phyloP scores from a whole-genome alignment of 2,329 filamentous ascomycete genomes.

The Ascosphaera pollenicola region DNA sequence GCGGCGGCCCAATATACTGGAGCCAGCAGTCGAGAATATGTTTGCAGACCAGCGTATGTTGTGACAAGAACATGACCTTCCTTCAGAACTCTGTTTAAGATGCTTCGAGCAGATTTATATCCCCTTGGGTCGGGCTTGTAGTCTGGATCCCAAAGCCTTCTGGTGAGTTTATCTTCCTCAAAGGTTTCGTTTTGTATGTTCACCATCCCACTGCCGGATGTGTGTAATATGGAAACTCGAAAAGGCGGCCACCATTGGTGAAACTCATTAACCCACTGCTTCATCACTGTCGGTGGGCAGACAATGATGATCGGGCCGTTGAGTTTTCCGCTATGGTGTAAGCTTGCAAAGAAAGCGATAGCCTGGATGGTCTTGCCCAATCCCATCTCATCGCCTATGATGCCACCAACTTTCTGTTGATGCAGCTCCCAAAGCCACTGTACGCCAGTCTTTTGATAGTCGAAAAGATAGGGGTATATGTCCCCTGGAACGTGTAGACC shows the following conservation, averaged over 20 bases:
- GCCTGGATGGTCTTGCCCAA: constrained; percentile 81
- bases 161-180: constrained; percentile 41
- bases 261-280: constrained; percentile 97
- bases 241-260: constrained; percentile 99
- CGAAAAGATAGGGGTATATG: constrained; percentile 77
- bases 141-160: constrained; percentile 28
- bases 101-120: constrained; percentile 46
- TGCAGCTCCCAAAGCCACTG: constrained; percentile 93
- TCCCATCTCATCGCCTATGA: constrained; percentile 96
- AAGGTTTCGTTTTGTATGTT: constrained; percentile 42
- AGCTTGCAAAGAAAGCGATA: constrained; percentile 64
- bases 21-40: constrained; percentile 63
- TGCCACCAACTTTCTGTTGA: constrained; percentile 73
- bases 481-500: constrained; percentile 71
- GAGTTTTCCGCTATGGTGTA: constrained; percentile 79
- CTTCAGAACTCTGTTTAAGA: constrained; percentile 60
- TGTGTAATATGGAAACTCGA: constrained; percentile 82
- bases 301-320: constrained; percentile 75
- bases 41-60: constrained; percentile 89
- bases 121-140: constrained; percentile 9
- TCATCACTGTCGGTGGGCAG: constrained; percentile 80
- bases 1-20: constrained; percentile 81
- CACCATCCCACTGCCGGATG: constrained; percentile 90
- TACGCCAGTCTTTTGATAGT: constrained; percentile 92
- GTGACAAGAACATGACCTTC: constrained; percentile 88